phyloP scores from a whole-genome alignment of 2,329 filamentous ascomycete genomes.

The Calonectria pseudoreteaudii region DNA sequence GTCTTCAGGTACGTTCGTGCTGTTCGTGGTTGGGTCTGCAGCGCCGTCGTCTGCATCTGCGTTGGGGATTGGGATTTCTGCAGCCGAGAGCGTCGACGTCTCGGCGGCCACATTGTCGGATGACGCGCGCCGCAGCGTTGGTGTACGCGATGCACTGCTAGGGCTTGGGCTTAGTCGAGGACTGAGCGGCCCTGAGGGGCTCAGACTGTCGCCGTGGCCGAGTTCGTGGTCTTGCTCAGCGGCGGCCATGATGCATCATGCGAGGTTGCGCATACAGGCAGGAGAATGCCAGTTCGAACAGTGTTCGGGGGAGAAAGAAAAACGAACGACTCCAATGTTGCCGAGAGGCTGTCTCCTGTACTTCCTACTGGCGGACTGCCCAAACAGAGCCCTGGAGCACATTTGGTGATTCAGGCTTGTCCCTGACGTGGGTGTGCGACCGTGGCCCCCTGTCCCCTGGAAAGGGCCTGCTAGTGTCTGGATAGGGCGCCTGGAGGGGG shows the following conservation, averaged over 20 bases:
- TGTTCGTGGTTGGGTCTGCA: constrained; percentile 23
- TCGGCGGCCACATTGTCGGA: constrained; percentile 28
- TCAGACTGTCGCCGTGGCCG: constrained; percentile 30
- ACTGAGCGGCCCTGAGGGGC: constrained; percentile 8
- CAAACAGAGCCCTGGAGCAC: constrained; percentile 11
- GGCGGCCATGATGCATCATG: constrained; percentile 53
- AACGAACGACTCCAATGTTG: constrained; percentile 32
- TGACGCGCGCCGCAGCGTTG: constrained; percentile 43
- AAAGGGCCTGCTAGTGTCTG: background rate
- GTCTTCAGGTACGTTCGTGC: constrained; percentile 27
- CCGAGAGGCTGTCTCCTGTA: constrained; percentile 9
- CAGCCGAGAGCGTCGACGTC: constrained; percentile 31
- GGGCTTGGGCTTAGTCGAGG: constrained; percentile 30
- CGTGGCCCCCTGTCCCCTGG: background rate
- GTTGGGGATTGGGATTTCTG: background rate
- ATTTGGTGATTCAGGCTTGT: constrained; percentile 9
- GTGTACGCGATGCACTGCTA: constrained; percentile 37
- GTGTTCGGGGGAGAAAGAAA: constrained; percentile 12
- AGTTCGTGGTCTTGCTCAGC: constrained; percentile 44
- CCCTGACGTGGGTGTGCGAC: constrained; percentile 3
- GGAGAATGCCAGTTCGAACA: constrained; percentile 11
- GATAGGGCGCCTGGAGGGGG: constrained; percentile 7
- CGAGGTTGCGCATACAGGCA: constrained; percentile 19
- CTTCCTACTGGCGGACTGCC: constrained; percentile 16
- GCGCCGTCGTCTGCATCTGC: constrained; percentile 8